Percentiles rank a stretch among this genome's conserved stretches.
Evolutionary conservation across 2,329 filamentous ascomycete genomes (phyloP).

Genomic region (Cordyceps sp.): DNA sequence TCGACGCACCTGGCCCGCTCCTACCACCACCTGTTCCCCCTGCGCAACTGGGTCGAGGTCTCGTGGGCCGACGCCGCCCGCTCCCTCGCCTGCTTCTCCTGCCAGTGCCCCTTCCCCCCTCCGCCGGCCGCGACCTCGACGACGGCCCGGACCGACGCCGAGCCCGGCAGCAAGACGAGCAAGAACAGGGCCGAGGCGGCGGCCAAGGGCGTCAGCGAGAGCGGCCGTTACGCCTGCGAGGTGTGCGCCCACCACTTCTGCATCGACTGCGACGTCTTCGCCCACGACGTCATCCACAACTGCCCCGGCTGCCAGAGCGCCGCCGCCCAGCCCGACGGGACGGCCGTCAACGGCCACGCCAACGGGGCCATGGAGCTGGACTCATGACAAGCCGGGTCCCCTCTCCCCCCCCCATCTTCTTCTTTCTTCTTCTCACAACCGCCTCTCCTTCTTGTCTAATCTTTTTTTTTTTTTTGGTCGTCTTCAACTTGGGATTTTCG

Average conservation of each 20-base stretch:
- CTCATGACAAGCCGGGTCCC: no score
- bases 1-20: constrained; percentile 87
- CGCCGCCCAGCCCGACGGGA: no score
- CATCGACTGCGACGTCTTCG: constrained; percentile 93
- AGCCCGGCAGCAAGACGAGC: neutral
- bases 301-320: constrained; percentile 73
- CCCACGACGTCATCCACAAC: constrained; percentile 88
- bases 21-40: constrained; percentile 81
- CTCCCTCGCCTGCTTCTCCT: constrained; percentile 60
- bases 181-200: neutral
- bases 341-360: no score
- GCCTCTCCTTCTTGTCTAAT: no score
- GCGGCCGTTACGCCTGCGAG: constrained; percentile 73
- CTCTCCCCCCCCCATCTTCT: no score
- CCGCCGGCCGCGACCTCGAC: constrained; percentile 9
- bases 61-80: constrained; percentile 55
- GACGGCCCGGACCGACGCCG: neutral
- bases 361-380: no score
- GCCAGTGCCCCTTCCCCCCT: constrained; percentile 54
- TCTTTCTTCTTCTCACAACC: no score
- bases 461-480: no score
- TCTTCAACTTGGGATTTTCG: no score
- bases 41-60: constrained; percentile 83
- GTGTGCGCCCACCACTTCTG: constrained; percentile 87
- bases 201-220: constrained; percentile 60